Base-by-base conservation (phyloP, 805 yeast species). In the Cyberlindnera xishuangbannaensis region DNA sequence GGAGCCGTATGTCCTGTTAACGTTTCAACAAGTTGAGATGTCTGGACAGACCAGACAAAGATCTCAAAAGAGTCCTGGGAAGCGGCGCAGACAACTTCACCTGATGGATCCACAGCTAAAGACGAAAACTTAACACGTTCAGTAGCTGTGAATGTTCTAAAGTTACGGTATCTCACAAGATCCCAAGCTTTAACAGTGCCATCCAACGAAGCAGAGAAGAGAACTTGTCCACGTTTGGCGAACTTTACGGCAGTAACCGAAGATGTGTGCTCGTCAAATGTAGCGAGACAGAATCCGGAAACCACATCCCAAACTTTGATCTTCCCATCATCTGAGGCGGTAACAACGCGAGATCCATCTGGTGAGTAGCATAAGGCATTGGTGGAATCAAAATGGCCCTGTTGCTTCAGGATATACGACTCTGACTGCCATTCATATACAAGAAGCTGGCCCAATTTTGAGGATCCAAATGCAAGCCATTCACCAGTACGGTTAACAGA, bases 381-480 rank as follows among this genome's bases (percentile, higher is more conserved):
- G 57, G 87, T 74, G 0, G 95, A 68, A 57, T 92, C 98, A 53
- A 84, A 90, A 60, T 92, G 98, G 16, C 97, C 97, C 60, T 92
- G 98, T 56, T 92, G 98, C 55, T 90, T 88, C 44, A 92, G 65
- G 29, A 92, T 82, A 54, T 90, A 92, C 0, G 96, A 84, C 57
- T 92, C 98, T 5, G 95, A 83, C 62, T 92, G 96, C 98, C 98
- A 92, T 67, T 92, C 98, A 67, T 95, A 92, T 1, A 92, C 98
- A 37, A 92, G 62, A 39, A 92, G 63, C 61, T 92, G 98, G n/a
- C 98, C 98, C 18, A 84, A 59, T 51, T 78, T 79, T 21, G 86
- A 62, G 0, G 97, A 87, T 5, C 98, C 98, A 58, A 92, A 84
- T 0, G 96, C 95, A 20, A 92, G 65, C 98, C 98, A 92, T 58